These are phyloP conservation scores for Phytophthora syringae DNA, from an alignment of 352 stramenopile species.

Conservation along the genomic window DNA sequence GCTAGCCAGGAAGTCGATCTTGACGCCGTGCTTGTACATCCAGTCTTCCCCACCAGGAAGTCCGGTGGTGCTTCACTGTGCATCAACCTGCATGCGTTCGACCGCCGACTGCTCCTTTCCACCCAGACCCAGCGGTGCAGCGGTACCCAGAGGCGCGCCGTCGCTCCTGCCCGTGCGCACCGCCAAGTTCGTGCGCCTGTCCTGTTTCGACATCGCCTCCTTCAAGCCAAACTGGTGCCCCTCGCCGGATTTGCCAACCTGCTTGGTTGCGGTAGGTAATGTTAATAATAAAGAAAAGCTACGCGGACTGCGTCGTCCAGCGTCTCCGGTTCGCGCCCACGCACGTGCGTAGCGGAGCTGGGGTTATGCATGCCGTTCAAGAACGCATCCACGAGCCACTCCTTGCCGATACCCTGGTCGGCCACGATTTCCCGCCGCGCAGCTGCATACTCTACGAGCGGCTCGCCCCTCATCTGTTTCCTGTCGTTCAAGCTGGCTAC, in stretches of 20 bases:
- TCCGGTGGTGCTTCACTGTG: not conserved
- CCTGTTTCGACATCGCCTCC: no score
- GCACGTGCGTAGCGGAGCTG: constrained; percentile 2
- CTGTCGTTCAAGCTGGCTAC: not conserved
- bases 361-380: constrained; percentile 2
- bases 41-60: constrained; percentile 7
- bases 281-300: no score
- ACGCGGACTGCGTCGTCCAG: constrained; percentile 1
- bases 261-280: no score
- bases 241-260: constrained; percentile 11
- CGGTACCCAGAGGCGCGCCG: no score
- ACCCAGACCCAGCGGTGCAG: no score
- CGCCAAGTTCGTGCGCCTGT: no score
- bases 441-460: constrained; percentile 2
- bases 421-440: constrained; percentile 1
- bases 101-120: no score
- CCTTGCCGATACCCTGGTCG: not conserved
- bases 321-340: not conserved
- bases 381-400: constrained; percentile 17
- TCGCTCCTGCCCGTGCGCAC: no score
- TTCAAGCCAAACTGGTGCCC: no score
- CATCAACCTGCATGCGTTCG: constrained; percentile 1
- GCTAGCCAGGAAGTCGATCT: no score
- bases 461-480: constrained; percentile 8
- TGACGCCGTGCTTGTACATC: constrained; percentile 1